Evolutionary conservation across 768 basidiomycete species (phyloP), one percentile per base, ranked within the genome.

Genomic region (Lentinula aciculospora): DNA sequence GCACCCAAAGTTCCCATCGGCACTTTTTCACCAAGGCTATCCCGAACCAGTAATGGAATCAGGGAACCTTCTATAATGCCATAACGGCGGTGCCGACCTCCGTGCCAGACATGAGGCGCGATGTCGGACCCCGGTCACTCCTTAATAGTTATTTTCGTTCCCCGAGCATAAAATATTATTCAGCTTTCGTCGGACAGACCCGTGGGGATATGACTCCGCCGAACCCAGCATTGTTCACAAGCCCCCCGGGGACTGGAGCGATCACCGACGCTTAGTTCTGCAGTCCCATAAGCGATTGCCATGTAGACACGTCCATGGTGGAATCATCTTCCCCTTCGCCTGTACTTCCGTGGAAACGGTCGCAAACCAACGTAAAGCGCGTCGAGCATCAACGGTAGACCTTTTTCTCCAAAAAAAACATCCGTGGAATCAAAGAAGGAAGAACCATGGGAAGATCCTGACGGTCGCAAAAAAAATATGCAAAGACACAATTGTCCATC

Each of bases 1-100:
- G 51, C 51, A n/a, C 23, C 51, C 49, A 34, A 39, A 39, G 34
- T 53, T 53, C 51, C 51, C 51, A 53, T 53, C 51, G 51, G 51
- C 36, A 51, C 29, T 51, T 51, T 51, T 51, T 51, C 36, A 21
- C 34, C 23, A 53, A 28, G 36, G 36, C 34, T 37, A 34, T 53
- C 51, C 51, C 51, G 51, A 53, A 53, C 51, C 34, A 53, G 51
- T 39, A 53, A 51, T 51, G 32, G 32, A 32, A 32, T 36, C 34
- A 32, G 23, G 34, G 49, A 51, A 51, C 29, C 34, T 36, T 53
- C 36, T 12, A 53, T 28, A 50, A 53, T 53, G 51, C 51, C 51
- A 37, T 53, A 53, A 53, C 51, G 51, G 51, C 51, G 51, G 51
- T 53, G 51, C 51, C 34, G 32, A 32, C 51, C 15, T 53, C 51